Evolutionary conservation across 169 alveolate species (phyloP).

Genomic region (Plasmodium cynomolgi): DNA sequence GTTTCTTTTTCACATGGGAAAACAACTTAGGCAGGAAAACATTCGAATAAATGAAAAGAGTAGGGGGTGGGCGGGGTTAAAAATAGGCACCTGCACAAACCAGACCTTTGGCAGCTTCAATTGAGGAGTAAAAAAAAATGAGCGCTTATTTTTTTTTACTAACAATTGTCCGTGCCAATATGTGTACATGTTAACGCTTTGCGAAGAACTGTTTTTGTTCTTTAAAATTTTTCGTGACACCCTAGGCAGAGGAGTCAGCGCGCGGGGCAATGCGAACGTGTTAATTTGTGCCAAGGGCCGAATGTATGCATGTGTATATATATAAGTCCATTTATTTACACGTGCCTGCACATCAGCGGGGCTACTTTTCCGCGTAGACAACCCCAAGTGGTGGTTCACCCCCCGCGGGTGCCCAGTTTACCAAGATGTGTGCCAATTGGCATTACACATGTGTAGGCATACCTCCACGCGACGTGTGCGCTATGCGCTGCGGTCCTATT

Average conservation of each 20-base stretch:
- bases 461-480: not conserved
- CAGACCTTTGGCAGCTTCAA: not conserved
- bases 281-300: not conserved
- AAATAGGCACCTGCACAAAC: not conserved
- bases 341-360: not conserved
- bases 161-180: not conserved
- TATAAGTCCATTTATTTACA: not conserved
- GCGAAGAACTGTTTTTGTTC: conserved; percentile 2
- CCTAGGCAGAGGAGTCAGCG: not conserved
- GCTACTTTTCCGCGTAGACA: not conserved
- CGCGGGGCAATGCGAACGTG: not conserved
- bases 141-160: not conserved
- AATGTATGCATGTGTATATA: not conserved
- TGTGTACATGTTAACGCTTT: not conserved
- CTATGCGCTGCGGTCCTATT: not conserved
- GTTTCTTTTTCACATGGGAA: not conserved
- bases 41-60: not conserved
- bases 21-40: not conserved
- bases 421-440: not conserved
- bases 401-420: not conserved
- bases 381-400: not conserved
- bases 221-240: not conserved
- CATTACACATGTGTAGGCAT: not conserved
- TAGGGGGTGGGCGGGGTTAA: not conserved
- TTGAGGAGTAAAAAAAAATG: conserved; percentile 9